Base-by-base conservation (phyloP, 164 flowering plant species). In the Malania oleifera region DNA sequence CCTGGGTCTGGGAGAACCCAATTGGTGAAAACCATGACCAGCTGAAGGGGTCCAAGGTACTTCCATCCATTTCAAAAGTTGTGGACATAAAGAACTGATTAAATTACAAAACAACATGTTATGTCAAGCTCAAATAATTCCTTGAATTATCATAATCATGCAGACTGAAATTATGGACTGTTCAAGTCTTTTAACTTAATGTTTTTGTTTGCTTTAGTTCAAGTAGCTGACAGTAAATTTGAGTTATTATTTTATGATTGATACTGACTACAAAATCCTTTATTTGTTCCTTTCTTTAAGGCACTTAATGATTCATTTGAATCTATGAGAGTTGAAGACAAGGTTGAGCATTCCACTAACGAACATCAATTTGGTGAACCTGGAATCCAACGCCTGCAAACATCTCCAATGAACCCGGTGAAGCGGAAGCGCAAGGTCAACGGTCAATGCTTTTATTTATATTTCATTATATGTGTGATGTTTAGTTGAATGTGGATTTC, bases 1-100 rank as follows among this genome's bases (percentile, higher is more conserved):
- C 88, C 18, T 83, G 88, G 88, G 73, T 83, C 18, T 82, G 86
- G 96, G 77, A 71, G 60, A 75, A 73, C 52, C 80, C 85, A 51
- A 54, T n/a, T 39, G 69, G 81, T 71, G 69, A 66, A 56, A 67
- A 56, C 28, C 64, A 60, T 52, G 73, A 71, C 29, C 62, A 54
- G 52, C 47, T 19, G 44, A 70, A 48, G 38, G 68, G 46, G 67
- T 62, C 67, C 9, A 65, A 80, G 89, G 93, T 91, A 52, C 13
- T 27, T 28, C 14, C 9, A 44, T 52, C 14, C n/a, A 24, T 49
- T 23, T 47, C 18, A 49, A 24, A 27, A 22, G 13, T 10, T 49
- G 27, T n/a, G n/a, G 46, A 43, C 15, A 15, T 2, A 43, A 17
- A 43, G 9, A 31, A 39, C 43, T 13, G 15, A 7, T 39, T 39